Percentiles rank a stretch among this genome's conserved stretches.
These are phyloP conservation scores for Mycena epipterygia DNA, from an alignment of 768 basidiomycete species.

Conservation along the genomic window DNA sequence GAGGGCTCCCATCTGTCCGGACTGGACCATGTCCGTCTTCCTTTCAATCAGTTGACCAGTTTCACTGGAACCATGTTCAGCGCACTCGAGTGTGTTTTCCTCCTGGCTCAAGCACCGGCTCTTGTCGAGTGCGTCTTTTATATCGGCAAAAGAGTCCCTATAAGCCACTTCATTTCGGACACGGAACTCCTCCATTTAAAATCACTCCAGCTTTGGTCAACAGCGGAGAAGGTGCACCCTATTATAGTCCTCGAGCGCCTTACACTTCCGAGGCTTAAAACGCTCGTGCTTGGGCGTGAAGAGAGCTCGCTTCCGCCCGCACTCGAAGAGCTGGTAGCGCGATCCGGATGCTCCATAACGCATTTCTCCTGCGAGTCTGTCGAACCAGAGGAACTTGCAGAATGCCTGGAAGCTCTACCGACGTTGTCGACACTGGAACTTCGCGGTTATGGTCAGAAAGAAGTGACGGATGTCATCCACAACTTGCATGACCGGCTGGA, in stretches of 20 bases:
- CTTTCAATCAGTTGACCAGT: conserved; percentile 13
- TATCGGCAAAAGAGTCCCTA: neutral
- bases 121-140: conserved; percentile 25
- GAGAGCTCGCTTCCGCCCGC: neutral
- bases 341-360: neutral
- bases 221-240: neutral
- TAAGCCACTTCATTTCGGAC: too few relatives aligned
- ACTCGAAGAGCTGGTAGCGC: neutral
- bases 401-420: neutral
- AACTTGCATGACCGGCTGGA: neutral
- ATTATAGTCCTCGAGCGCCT: neutral
- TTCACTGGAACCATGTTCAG: conserved; percentile 22
- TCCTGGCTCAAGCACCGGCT: neutral
- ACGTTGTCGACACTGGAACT: conserved; percentile 12
- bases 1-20: neutral
- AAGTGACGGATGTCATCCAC: neutral
- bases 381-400: neutral
- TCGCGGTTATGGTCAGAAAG: conserved; percentile 14
- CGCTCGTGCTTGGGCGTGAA: neutral
- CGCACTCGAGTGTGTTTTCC: neutral
- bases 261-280: conserved; percentile 1
- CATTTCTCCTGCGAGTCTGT: conserved; percentile 6
- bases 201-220: conserved; percentile 15
- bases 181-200: neutral
- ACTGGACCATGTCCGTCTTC: conserved; percentile 5